Base-by-base conservation (phyloP, 495 filamentous ascomycete species). In the Opeltia flavorubescens region DNA sequence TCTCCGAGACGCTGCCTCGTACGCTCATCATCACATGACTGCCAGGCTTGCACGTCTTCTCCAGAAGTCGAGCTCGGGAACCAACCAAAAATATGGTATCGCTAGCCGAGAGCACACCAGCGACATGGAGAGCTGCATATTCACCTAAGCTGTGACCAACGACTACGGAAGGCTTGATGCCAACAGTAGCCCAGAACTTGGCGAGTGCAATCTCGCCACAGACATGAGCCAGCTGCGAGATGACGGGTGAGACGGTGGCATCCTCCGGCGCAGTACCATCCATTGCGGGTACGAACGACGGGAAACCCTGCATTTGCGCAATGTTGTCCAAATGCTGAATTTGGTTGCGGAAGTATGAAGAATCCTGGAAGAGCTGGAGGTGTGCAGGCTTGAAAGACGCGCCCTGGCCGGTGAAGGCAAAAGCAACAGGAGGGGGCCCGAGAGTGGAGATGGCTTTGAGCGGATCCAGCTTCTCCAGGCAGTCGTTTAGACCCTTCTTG, bases 361-460 rank as follows among this genome's bases (percentile, higher is more conserved):
- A 53, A 12, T 46, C 44, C 12, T 56, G 49, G 17, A 53, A 66
- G 0, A 71, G 47, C n/a, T 63, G 35, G 17, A 45, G 26, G 11
- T 46, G 55, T 44, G 61, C 55, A 2, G 44, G 52, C 23, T 54
- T 44, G 26, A 80, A 81, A 34, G 76, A 71, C 1, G 75, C 68
- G 11, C 81, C 81, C 56, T 86, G 81, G 21, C 81, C 81, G 12
- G 80, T 82, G 55, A 84, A 86, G 26, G 70, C 59, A 50, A 86
- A 81, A 0, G 72, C 74, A 5, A 81, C 64, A 11, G 53, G 25
- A 0, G 57, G 50, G 36, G 49, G 33, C 26, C 44, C 46, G 6
- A 17, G 43, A 29, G 41, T 47, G 31, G 36, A 42, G 27, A 46
- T 26, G 20, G 50, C 48, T 30, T 51, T 45, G 43, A 27, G n/a